Conservation (phyloP, 2,329 filamentous ascomycete genomes). For the Aspergillus clavatus region DNA sequence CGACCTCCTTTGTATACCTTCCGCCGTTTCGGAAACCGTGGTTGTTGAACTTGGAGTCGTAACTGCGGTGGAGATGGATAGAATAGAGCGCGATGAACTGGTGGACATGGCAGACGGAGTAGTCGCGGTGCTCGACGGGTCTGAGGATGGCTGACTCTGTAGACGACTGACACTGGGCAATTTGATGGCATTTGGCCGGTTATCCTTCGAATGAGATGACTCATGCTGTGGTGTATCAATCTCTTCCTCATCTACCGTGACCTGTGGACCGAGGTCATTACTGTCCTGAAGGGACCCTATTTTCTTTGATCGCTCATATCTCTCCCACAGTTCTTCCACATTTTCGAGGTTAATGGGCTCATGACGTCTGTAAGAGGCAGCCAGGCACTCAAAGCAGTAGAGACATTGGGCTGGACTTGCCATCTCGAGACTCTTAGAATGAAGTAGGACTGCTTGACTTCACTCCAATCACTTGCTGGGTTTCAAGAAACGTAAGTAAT, state of each 20-base stretch:
- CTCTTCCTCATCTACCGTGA: conserved; percentile 17
- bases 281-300: conserved; percentile 31
- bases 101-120: conserved; percentile 44
- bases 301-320: conserved; percentile 43
- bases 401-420: conserved; percentile 81
- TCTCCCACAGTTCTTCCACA: conserved; percentile 65
- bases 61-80: conserved; percentile 37
- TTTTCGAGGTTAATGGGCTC: conserved; percentile 62
- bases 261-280: conserved; percentile 10
- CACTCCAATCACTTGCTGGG: neutral
- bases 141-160: conserved; percentile 31
- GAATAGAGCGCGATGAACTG: conserved; percentile 44
- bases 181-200: conserved; percentile 23
- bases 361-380: conserved; percentile 67
- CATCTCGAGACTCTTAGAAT: conserved; percentile 50
- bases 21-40: conserved; percentile 23
- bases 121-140: conserved; percentile 37
- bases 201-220: conserved; percentile 7
- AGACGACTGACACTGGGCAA: conserved; percentile 32
- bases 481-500: neutral
- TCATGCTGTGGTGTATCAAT: conserved; percentile 11
- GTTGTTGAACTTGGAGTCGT: conserved; percentile 45
- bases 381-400: conserved; percentile 85
- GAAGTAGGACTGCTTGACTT: neutral
- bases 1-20: conserved; percentile 24